Base-by-base conservation (phyloP, 2,329 filamentous ascomycete genomes). In the Aspergillus awamori region DNA sequence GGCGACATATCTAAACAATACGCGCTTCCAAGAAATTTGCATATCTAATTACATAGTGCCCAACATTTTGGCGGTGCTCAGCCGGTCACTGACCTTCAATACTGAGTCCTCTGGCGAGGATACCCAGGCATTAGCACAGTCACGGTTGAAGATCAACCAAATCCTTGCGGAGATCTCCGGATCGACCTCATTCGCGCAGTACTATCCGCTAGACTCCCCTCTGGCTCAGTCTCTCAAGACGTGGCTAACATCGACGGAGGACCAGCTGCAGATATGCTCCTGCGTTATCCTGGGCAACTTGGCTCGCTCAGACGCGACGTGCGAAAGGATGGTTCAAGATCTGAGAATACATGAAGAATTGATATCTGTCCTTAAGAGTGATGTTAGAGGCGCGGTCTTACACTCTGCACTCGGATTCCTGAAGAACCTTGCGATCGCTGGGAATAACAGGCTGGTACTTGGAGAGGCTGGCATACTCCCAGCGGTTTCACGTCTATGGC, bases 261-360 rank as follows among this genome's bases (percentile, higher is more conserved):
- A 78, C n/a, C 78, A 81, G 51, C 72, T 82, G 28, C 74, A 80
- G 43, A 75, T 80, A 51, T 80, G 79, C 56, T 75, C 79, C 17
- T 81, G 80, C 61, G 69, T 82, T 45, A 78, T 82, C 63, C 72
- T 82, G 13, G 81, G 81, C 7, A 83, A 83, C 60, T 60, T 81
- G 38, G 79, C 79, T 30, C 75, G 79, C 36, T 79, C 78, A 8
- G 77, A 81, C 56, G 74, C 73, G 39, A 70, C 79, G 28, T 82
- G 80, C 55, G 64, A 70, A 57, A 66, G 66, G 10, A 77, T 83
- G 72, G 75, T 81, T 8, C 67, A 67, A 26, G 67, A 78, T 13
- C 63, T 78, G 26, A 66, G 72, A 11, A 71, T 81, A 11, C 80
- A 82, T 61, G 60, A 72, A 41, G 69, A 72, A 15, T 64, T 83